phyloP scores from a whole-genome alignment of 352 stramenopile genomes.

The Blastocystis sp. region DNA sequence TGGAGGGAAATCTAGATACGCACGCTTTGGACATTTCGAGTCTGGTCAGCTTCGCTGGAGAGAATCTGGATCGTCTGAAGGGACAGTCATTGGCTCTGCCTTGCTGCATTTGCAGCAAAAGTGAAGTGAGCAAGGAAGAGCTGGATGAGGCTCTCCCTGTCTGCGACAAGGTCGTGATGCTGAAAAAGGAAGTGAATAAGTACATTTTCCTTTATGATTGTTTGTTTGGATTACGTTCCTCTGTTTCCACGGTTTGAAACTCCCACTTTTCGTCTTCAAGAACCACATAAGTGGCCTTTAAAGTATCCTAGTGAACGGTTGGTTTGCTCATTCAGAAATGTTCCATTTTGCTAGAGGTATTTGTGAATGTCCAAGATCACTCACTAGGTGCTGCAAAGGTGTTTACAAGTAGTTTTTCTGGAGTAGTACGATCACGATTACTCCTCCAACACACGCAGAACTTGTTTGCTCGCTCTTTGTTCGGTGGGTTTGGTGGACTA shows the following conservation, averaged over 20 bases:
- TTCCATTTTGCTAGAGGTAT: constrained; percentile 44
- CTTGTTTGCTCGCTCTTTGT: constrained; percentile 7
- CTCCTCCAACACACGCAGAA: not conserved
- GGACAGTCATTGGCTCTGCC: constrained; percentile 7
- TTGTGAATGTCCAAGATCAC: not conserved
- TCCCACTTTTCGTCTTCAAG: not conserved
- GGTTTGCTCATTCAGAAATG: not conserved
- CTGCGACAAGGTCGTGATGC: not conserved
- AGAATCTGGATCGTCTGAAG: constrained; percentile 68
- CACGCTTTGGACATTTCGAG: constrained; percentile 71
- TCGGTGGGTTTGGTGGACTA: constrained; percentile 1
- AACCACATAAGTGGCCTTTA: not conserved
- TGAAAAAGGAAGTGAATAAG: constrained; percentile 32
- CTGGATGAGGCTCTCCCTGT: not conserved
- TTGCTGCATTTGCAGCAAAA: not conserved
- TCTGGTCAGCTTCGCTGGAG: constrained; percentile 73
- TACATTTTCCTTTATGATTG: not conserved
- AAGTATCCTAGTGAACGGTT: not conserved
- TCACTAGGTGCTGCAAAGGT: not conserved
- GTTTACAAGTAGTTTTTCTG: not conserved
- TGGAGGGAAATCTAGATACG: constrained; percentile 63
- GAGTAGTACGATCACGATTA: not conserved
- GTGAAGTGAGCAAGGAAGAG: not conserved
- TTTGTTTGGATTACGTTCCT: constrained; percentile 18
- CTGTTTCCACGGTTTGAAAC: not conserved